Base-by-base conservation (phyloP, 306 rosid species). In the Trichosanthes truncata region DNA sequence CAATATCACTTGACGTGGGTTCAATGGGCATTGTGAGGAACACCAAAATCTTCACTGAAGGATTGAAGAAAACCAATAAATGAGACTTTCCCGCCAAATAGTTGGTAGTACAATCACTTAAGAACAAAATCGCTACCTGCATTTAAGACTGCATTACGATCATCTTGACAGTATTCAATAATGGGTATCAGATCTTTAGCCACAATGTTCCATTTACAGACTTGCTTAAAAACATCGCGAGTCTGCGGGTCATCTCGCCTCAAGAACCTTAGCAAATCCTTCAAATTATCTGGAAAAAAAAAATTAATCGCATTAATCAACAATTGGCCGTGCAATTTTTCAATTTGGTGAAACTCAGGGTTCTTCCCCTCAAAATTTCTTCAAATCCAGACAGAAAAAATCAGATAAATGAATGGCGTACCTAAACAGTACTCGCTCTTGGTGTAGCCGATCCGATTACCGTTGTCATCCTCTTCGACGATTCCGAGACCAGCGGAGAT, bases 11-110 rank as follows among this genome's bases (percentile, higher is more conserved):
- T 8, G 97, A 95, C 10, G 91, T 81, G 25, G 93, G 87, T 78
- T 95, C 98, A 25, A 92, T 68, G 0, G 98, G 98, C 98, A 95
- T 95, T 0, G 97, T 91, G 69, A 92, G 88, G 82, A 95, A 95
- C 85, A 92, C 98, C 89, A 95, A 52, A 76, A 95, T 91, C 87
- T 95, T 95, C 84, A 95, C 98, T 92, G 85, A 76, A 80, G 71
- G 43, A 67, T 23, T 69, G 36, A 51, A 72, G 71, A 61, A 55
- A 55, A 72, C 36, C 43, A 60, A 3, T 31, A 9, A 49, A 29
- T 46, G n/a, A 79, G 65, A 57, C 46, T 12, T 78, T 35, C 66
- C 48, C 68, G 20, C 11, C 63, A 3, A 3, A n/a, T 7, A 65
- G 0, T 33, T 61, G 43, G 63, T 40, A 67, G 71, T 13, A 9